Conservation (phyloP, 2,329 filamentous ascomycete species). For the Lasiodiplodia sp. region DNA sequence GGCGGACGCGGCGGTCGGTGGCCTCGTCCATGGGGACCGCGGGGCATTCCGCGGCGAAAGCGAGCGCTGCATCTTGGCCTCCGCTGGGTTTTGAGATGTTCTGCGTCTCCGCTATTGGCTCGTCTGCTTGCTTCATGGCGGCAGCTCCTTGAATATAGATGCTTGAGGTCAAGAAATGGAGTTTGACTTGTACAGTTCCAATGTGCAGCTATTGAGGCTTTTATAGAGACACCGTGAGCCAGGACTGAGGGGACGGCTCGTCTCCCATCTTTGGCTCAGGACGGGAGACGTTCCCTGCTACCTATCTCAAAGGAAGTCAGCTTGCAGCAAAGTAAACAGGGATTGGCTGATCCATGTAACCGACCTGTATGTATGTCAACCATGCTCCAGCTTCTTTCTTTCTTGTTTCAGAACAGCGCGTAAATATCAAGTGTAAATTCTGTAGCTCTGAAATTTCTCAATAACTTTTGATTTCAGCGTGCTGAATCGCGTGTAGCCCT, state of each 20-base stretch:
- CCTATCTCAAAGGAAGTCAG: neutral
- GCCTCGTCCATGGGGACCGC: neutral
- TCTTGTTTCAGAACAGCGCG: neutral
- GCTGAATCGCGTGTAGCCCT: neutral
- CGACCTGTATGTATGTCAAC: neutral
- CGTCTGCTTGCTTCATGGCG: neutral
- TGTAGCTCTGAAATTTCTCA: neutral
- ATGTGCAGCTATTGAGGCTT: neutral
- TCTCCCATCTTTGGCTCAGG: neutral
- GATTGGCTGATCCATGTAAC: neutral
- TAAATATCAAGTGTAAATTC: neutral
- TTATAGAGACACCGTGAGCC: neutral
- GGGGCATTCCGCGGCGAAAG: neutral
- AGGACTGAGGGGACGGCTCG: neutral
- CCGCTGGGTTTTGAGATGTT: neutral
- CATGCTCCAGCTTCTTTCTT: neutral
- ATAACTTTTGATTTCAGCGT: neutral
- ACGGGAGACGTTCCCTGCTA: neutral
- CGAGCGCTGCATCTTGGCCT: conserved; percentile 1
- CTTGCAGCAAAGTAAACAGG: neutral
- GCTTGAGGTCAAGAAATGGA: neutral
- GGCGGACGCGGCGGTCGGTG: conserved; percentile 44
- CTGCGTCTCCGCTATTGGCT: neutral
- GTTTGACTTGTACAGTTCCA: neutral
- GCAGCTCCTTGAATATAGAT: no score